Evolutionary conservation across 2,329 filamentous ascomycete genomes (phyloP).

Genomic region (Botrytis cinerea): DNA sequence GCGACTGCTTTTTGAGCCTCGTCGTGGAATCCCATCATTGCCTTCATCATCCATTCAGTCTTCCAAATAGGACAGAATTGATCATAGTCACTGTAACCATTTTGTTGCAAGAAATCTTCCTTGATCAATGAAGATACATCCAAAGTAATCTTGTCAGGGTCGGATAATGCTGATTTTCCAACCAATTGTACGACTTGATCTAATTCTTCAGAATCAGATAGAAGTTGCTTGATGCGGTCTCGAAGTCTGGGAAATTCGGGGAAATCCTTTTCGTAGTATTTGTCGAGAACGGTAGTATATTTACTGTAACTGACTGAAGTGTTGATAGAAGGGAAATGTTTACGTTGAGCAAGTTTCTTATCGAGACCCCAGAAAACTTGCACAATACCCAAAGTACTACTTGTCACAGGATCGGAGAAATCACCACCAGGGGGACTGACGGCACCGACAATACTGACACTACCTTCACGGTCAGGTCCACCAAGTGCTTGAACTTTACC

Average conservation of each 20-base stretch:
- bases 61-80: conserved; percentile 99
- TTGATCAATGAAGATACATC: conserved; percentile 91
- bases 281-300: conserved; percentile 85
- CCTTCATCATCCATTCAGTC: conserved; percentile 99
- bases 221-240: conserved; percentile 89
- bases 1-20: conserved; percentile 94
- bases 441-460: conserved; percentile 95
- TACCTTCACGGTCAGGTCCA: conserved; percentile 84
- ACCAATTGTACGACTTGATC: conserved; percentile 99
- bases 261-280: conserved; percentile 90
- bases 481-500: conserved; percentile 84
- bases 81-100: conserved; percentile 98
- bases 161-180: conserved; percentile 93
- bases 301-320: conserved; percentile 94
- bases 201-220: conserved; percentile 93
- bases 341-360: conserved; percentile 98
- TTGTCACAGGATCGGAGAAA: conserved; percentile 97
- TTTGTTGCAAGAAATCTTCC: conserved; percentile 98
- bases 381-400: conserved; percentile 90
- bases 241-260: conserved; percentile 92
- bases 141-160: conserved; percentile 96
- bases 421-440: conserved; percentile 98
- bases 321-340: conserved; percentile 99
- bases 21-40: conserved; percentile 97
- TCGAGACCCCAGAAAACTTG: conserved; percentile 99